Evolutionary conservation across 1,139 yeast genomes (phyloP), one percentile per base, ranked within the genome.

Genomic region (Torulaspora pretoriensis): DNA sequence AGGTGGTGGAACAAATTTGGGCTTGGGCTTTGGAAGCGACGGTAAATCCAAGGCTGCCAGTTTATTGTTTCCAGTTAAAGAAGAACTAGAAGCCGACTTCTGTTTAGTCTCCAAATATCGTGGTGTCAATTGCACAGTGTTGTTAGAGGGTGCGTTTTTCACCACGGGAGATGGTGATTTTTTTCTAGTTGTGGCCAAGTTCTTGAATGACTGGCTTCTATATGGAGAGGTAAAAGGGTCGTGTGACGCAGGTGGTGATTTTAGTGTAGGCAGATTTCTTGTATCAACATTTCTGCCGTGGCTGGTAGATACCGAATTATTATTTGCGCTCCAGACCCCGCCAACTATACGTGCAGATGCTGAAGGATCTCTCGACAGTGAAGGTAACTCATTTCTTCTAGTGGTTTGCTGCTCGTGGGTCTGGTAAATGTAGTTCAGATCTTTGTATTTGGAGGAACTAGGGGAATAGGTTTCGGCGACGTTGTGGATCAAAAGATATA

Each of bases 401-500:
- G 54, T 43, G 49, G 50, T 24, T 44, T 48, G 43, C 43, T 56
- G 52, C 53, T 59, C 57, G 50, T 64, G 50, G 45, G 57, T 34
- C 14, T 61, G 57, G 46, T 65, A 67, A 5, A 68, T 55, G 7
- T 52, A 42, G 10, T 61, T 53, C 26, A 74, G 54, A 35, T 66
- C 68, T 24, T 59, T 60, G 35, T 61, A 57, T 42, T 69, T 66
- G 0, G 54, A 45, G 0, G 77, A 63, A 35, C 59, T 59, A 36
- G 63, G 58, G 0, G 81, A 73, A 54, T 73, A 78, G 10, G 82
- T 64, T 49, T 79, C 81, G 2, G 80, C 67, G 45, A 81, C 68
- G 52, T 82, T 89, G 46, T 72, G 74, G 8, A 82, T 52, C 38
- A 83, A 64, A 13, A 82, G 61, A 40, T 71, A 69, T 14, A 80